Conservation (phyloP, 768 basidiomycete species). For the Rhizopogon sp. region DNA sequence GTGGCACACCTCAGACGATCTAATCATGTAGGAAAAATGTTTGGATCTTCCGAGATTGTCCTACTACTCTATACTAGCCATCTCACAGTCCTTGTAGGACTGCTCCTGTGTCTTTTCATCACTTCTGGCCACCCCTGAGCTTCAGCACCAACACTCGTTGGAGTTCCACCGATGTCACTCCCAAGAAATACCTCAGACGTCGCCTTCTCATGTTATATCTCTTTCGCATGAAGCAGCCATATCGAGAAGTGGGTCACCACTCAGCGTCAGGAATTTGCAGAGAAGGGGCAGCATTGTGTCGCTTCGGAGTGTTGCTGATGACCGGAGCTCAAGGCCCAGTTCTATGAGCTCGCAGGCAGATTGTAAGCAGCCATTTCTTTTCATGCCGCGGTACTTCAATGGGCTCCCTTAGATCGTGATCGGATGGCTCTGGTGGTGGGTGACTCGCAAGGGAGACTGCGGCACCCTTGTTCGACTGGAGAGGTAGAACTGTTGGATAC, state of each 20-base stretch:
- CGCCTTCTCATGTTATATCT: conserved; percentile 17
- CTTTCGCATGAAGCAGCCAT: conserved; percentile 11
- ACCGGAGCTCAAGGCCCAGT: conserved; percentile 36
- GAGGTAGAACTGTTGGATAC: conserved; percentile 23
- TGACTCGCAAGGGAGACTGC: conserved; percentile 16
- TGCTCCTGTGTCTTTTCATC: conserved; percentile 2
- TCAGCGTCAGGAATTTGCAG: conserved; percentile 9
- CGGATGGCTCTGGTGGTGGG: conserved; percentile 15
- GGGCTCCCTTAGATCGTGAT: conserved; percentile 37
- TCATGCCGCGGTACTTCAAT: neutral
- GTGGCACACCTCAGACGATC: too few relatives aligned
- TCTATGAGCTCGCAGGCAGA: conserved; percentile 48
- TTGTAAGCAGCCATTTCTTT: conserved; percentile 31
- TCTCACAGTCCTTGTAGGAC: too few relatives aligned
- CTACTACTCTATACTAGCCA: too few relatives aligned
- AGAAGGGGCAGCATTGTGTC: conserved; percentile 37
- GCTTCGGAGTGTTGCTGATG: conserved; percentile 36
- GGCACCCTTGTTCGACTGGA: conserved; percentile 24
- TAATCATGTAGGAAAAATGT: too few relatives aligned
- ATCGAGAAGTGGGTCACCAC: conserved; percentile 7
- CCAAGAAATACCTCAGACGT: conserved; percentile 5
- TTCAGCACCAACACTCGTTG: conserved; percentile 21
- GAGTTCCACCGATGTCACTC: conserved; percentile 19
- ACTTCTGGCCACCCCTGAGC: conserved; percentile 19
- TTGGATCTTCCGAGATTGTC: too few relatives aligned